Evolutionary conservation across 1,284 basidiomycete genomes (phyloP).

Genomic region (Sanghuangporus weigelae): DNA sequence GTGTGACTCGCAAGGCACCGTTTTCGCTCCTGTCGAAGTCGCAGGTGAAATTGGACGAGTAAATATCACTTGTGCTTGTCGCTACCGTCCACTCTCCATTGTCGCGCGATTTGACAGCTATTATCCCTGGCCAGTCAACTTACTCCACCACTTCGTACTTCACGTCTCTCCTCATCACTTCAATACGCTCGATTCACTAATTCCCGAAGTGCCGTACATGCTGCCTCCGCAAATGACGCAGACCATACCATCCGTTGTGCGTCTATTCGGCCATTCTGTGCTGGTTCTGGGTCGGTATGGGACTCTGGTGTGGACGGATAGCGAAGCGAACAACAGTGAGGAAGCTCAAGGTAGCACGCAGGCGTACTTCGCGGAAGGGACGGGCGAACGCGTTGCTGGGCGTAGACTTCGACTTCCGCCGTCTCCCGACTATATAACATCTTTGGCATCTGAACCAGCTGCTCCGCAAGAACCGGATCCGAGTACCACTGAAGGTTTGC

Average conservation of each 20-base stretch:
- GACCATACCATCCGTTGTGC: slow-evolving; percentile 52
- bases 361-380: slow-evolving; percentile 36
- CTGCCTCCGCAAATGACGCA: slow-evolving; percentile 34
- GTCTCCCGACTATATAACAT: neutral
- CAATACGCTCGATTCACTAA: neutral
- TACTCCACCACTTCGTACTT: slow-evolving; percentile 56
- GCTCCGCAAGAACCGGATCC: neutral
- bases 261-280: slow-evolving; percentile 50
- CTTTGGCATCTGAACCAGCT: neutral
- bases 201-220: slow-evolving; percentile 31
- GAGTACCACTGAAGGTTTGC: neutral
- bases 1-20: slow-evolving; percentile 3
- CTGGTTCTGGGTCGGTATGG: slow-evolving; percentile 53
- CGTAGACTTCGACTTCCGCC: slow-evolving; percentile 1
- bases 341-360: neutral
- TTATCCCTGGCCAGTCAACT: slow-evolving; percentile 64
- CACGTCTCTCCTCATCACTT: slow-evolving; percentile 8
- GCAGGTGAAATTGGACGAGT: neutral
- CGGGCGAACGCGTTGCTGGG: slow-evolving; percentile 12
- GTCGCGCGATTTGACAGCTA: slow-evolving; percentile 54
- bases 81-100: slow-evolving; percentile 40
- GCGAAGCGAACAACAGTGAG: slow-evolving; percentile 34
- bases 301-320: slow-evolving; percentile 61
- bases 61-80: slow-evolving; percentile 5
- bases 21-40: neutral